phyloP scores from a whole-genome alignment of 495 filamentous ascomycete species.

The Trichoderma asperelloides region DNA sequence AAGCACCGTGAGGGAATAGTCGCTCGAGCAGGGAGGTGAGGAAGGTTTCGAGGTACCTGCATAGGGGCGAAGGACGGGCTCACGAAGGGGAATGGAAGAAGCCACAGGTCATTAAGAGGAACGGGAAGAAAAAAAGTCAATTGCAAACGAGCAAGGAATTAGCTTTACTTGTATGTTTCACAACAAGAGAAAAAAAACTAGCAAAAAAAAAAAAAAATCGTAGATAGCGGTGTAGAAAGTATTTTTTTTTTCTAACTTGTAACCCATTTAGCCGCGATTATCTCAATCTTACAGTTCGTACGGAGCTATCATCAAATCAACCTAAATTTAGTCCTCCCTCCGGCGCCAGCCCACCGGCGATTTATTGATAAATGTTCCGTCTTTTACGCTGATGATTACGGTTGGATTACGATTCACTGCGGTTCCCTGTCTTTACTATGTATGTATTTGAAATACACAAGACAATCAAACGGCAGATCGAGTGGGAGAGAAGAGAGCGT shows the following conservation, averaged over 20 bases:
- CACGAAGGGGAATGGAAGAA: too few relatives aligned
- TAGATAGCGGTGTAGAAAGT: not conserved
- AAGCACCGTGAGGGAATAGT: too few relatives aligned
- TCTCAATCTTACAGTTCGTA: not conserved
- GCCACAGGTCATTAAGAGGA: not conserved
- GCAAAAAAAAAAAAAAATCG: not conserved
- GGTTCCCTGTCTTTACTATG: too few relatives aligned
- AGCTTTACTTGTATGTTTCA: not conserved
- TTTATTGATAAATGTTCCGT: too few relatives aligned
- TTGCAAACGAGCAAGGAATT: not conserved
- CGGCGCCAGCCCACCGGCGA: too few relatives aligned
- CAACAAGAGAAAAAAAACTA: not conserved
- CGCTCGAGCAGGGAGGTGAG: not conserved
- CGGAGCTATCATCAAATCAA: not conserved
- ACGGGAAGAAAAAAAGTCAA: slow-evolving; percentile 1
- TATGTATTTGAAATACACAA: too few relatives aligned
- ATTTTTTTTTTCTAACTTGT: not conserved
- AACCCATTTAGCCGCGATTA: not conserved
- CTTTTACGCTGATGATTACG: too few relatives aligned
- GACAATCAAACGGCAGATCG: too few relatives aligned
- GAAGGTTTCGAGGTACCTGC: slow-evolving; percentile 1
- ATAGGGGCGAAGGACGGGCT: not conserved
- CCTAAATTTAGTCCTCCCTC: too few relatives aligned
- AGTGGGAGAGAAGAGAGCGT: too few relatives aligned
- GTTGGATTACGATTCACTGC: too few relatives aligned